A percentile compares a stretch with the other conserved stretches of the same genome.
Evolutionary conservation across 1,284 basidiomycete genomes (phyloP).

Genomic region (Rhodotorula sp.): DNA sequence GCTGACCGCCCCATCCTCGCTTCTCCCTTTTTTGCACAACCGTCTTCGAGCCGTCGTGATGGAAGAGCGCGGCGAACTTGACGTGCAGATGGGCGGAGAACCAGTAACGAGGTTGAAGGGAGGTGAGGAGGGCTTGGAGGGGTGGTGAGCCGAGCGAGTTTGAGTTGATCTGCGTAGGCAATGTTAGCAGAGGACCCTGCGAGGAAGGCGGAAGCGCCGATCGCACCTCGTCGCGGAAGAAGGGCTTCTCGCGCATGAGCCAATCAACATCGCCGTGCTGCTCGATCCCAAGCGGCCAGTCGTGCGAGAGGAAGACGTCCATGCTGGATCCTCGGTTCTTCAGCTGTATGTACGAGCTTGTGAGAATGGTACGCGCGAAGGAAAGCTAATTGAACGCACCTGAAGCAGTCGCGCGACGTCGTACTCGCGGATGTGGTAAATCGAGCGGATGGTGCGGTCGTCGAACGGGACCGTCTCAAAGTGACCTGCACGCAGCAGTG

Average conservation of each 20-base stretch:
- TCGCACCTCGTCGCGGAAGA: constrained; percentile 67
- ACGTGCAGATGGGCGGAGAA: constrained; percentile 93
- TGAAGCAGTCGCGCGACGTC: constrained; percentile 76
- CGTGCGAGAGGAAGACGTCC: constrained; percentile 85
- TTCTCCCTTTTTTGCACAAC: constrained; percentile 11
- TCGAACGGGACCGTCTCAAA: constrained; percentile 69
- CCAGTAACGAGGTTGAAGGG: constrained; percentile 84
- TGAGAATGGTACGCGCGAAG: too few species aligned
- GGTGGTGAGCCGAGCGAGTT: constrained; percentile 86
- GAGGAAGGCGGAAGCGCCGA: neutral
- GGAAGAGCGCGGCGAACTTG: constrained; percentile 65
- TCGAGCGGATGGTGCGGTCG: constrained; percentile 67
- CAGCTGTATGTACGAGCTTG: constrained; percentile 2
- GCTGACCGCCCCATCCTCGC: neutral
- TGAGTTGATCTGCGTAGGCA: constrained; percentile 53
- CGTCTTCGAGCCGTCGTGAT: constrained; percentile 53
- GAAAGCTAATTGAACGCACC: constrained; percentile 53
- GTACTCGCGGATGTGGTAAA: constrained; percentile 89
- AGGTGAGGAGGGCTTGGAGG: constrained; percentile 70
- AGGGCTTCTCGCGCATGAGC: constrained; percentile 75
- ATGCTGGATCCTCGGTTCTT: constrained; percentile 41
- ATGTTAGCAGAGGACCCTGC: neutral
- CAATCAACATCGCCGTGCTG: constrained; percentile 68
- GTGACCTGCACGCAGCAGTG: constrained; percentile 57
- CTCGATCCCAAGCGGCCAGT: constrained; percentile 90